These are phyloP conservation scores for Petasospora fabianii DNA, from an alignment of 1,139 yeast species.

Conservation along the genomic window DNA sequence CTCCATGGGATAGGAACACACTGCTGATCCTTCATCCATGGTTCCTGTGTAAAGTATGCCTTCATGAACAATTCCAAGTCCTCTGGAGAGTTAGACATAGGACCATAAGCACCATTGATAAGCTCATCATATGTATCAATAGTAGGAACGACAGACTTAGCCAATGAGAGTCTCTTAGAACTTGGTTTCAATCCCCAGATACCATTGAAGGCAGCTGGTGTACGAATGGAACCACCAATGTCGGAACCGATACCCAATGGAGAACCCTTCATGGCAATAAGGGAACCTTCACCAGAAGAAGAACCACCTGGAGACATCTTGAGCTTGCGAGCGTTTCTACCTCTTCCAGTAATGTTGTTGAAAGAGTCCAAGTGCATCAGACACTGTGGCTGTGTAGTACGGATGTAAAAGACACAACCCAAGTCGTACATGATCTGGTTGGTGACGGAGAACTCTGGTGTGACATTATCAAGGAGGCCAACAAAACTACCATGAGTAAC, in stretches of 20 bases:
- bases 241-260: constrained; percentile 71
- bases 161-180: constrained; percentile 51
- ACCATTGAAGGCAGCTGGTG: constrained; percentile 72
- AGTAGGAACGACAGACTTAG: constrained; percentile 51
- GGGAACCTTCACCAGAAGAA: constrained; percentile 75
- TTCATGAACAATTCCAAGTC: constrained; percentile 66
- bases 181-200: constrained; percentile 68
- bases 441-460: constrained; percentile 49
- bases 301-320: constrained; percentile 63
- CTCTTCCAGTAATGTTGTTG: constrained; percentile 48
- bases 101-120: constrained; percentile 56
- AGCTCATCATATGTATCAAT: constrained; percentile 30
- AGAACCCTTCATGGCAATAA: constrained; percentile 62
- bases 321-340: constrained; percentile 53
- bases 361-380: constrained; percentile 53
- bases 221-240: constrained; percentile 77
- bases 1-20: constrained; percentile 57
- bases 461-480: constrained; percentile 46
- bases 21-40: constrained; percentile 54
- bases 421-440: constrained; percentile 50
- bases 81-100: constrained; percentile 57
- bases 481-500: constrained; percentile 68
- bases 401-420: constrained; percentile 62
- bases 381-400: constrained; percentile 56
- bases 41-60: constrained; percentile 50